These are phyloP conservation scores for Chamaecyparis obtusa DNA, from an alignment of 75 land plant genomes.

Conservation along the genomic window DNA sequence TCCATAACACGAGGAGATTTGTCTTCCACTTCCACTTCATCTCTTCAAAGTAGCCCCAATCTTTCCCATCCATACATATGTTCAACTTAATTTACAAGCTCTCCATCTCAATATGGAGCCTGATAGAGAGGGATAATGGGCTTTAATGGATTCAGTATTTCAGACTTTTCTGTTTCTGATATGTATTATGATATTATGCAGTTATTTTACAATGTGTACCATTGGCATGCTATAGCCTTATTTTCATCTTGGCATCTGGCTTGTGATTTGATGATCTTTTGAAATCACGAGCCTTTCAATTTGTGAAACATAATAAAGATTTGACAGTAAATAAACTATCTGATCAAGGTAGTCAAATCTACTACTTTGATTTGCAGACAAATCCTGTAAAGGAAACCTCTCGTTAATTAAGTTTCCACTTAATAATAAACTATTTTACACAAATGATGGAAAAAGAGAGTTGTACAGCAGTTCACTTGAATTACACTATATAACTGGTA, in stretches of 20 bases:
- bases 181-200: no score
- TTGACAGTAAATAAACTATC: not conserved
- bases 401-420: not conserved
- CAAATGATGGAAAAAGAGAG: not conserved
- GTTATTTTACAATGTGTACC: not conserved
- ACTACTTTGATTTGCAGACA: not conserved
- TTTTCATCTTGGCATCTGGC: not conserved
- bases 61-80: not conserved
- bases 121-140: not conserved
- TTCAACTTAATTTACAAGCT: no score
- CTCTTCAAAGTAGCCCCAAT: not conserved
- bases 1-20: no score
- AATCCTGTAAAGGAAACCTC: not conserved
- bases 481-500: no score
- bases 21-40: not conserved
- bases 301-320: no score
- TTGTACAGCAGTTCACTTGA: not conserved
- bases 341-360: not conserved
- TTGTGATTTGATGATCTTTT: not conserved
- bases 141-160: no score
- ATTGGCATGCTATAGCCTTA: not conserved
- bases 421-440: not conserved
- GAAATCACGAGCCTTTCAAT: not conserved
- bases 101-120: no score
- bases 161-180: not conserved